Evolutionary conservation across 106 monocot species (phyloP).

Genomic region (Apostasia ramifera): DNA sequence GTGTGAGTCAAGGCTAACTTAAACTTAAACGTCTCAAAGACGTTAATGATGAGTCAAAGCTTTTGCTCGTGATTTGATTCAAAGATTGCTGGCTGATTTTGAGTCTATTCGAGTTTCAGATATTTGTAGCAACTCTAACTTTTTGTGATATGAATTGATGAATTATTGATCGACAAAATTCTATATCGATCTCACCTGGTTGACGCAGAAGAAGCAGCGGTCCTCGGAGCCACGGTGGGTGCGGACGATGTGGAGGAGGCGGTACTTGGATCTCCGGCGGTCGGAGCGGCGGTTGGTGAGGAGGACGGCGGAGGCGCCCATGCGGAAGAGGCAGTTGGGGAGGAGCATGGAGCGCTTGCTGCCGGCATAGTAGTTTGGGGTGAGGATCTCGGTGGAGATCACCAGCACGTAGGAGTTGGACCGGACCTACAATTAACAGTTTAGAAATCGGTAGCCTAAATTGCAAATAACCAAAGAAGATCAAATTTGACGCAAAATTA

Average conservation of each 20-base stretch:
- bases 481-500: too few relatives aligned
- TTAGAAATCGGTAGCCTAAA: neutral
- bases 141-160: too few relatives aligned
- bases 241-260: conserved; percentile 37
- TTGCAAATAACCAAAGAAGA: too few relatives aligned
- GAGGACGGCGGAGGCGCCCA: conserved; percentile 31
- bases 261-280: conserved; percentile 21
- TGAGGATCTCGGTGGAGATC: conserved; percentile 36
- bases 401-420: conserved; percentile 21
- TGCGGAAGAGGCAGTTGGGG: conserved; percentile 41
- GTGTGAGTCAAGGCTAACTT: too few relatives aligned
- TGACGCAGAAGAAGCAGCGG: conserved; percentile 33
- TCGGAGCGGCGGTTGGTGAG: conserved; percentile 24
- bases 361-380: conserved; percentile 36
- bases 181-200: neutral
- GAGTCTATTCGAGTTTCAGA: too few relatives aligned
- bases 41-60: too few relatives aligned
- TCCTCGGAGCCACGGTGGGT: conserved; percentile 40
- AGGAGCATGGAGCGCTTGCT: conserved; percentile 35
- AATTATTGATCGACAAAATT: too few relatives aligned
- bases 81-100: too few relatives aligned
- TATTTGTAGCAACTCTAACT: too few relatives aligned
- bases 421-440: conserved; percentile 12
- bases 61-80: too few relatives aligned
- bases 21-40: too few relatives aligned